These are phyloP conservation scores for Aspergillus coremiiformis DNA, from an alignment of 495 filamentous ascomycete genomes.

Conservation along the genomic window DNA sequence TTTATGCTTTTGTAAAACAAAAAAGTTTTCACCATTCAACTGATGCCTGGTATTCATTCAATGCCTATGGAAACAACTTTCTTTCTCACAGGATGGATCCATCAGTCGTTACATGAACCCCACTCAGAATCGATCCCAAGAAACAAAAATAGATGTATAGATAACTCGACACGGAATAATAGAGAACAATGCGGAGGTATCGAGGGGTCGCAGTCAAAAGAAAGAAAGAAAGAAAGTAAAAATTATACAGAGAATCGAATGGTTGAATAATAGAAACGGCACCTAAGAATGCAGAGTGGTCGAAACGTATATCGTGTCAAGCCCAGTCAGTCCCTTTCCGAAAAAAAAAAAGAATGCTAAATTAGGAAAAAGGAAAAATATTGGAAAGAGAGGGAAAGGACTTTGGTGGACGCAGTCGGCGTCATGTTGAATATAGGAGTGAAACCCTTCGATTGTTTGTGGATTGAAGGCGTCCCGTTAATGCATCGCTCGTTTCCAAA, in stretches of 20 bases:
- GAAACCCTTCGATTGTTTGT: background rate
- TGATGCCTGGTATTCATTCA: background rate
- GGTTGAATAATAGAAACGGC: background rate
- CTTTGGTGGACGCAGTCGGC: background rate
- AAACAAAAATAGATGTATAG: background rate
- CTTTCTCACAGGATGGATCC: background rate
- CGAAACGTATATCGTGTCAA: constrained; percentile 6
- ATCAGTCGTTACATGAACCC: background rate
- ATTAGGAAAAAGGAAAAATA: background rate
- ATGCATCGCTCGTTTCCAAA: constrained; percentile 58
- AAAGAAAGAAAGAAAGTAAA: background rate
- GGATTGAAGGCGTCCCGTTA: background rate
- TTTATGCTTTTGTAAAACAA: background rate
- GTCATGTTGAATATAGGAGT: background rate
- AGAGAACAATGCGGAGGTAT: background rate
- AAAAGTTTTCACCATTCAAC: background rate
- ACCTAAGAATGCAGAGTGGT: background rate
- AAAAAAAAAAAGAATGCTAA: background rate
- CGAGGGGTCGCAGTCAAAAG: background rate
- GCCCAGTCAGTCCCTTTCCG: background rate
- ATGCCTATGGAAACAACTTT: background rate
- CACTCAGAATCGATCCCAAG: background rate
- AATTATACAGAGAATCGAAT: constrained; percentile 3
- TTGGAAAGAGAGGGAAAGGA: background rate
- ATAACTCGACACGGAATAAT: background rate